Evolutionary conservation across 164 flowering plant genomes (phyloP).

Genomic region (Annona cherimola): DNA sequence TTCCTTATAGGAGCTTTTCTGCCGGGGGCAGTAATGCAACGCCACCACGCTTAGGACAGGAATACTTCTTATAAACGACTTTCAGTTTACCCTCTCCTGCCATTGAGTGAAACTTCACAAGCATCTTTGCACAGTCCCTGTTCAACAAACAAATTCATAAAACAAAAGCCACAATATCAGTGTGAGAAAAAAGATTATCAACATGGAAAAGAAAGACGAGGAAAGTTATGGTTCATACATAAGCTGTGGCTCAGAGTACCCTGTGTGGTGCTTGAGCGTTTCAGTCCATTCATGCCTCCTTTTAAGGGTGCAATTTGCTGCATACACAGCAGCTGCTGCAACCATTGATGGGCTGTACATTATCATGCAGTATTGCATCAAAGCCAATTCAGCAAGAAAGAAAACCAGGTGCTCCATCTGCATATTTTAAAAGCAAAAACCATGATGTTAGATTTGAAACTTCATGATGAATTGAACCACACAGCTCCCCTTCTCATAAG

Average conservation of each 20-base stretch:
- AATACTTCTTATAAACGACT: slow-evolving; percentile 56
- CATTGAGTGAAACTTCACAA: slow-evolving; percentile 44
- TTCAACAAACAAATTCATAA: not conserved
- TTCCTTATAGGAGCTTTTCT: slow-evolving; percentile 25
- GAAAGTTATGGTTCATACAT: slow-evolving; percentile 9
- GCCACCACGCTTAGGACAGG: slow-evolving; percentile 33
- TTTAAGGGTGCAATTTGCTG: slow-evolving; percentile 61
- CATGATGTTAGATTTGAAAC: too few species aligned
- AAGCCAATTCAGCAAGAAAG: slow-evolving; percentile 66
- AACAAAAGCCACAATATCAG: not conserved
- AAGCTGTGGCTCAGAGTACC: slow-evolving; percentile 64
- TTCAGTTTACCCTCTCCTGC: slow-evolving; percentile 46
- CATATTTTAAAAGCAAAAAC: not conserved
- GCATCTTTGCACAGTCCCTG: slow-evolving; percentile 71
- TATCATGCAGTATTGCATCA: slow-evolving; percentile 55
- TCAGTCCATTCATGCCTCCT: slow-evolving; percentile 61
- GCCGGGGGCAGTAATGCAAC: slow-evolving; percentile 71
- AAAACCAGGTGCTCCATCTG: slow-evolving; percentile 67
- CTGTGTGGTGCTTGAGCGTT: slow-evolving; percentile 72
- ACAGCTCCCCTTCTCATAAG: too few species aligned
- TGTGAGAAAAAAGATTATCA: not conserved
- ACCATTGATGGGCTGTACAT: slow-evolving; percentile 68
- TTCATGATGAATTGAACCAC: too few species aligned
- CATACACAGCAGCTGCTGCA: slow-evolving; percentile 94
- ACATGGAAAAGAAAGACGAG: not conserved